Evolutionary conservation across 225 moss, liverwort and hornwort species (phyloP), one percentile per base, ranked within the genome.

Genomic region (Physcomitrium patens): DNA sequence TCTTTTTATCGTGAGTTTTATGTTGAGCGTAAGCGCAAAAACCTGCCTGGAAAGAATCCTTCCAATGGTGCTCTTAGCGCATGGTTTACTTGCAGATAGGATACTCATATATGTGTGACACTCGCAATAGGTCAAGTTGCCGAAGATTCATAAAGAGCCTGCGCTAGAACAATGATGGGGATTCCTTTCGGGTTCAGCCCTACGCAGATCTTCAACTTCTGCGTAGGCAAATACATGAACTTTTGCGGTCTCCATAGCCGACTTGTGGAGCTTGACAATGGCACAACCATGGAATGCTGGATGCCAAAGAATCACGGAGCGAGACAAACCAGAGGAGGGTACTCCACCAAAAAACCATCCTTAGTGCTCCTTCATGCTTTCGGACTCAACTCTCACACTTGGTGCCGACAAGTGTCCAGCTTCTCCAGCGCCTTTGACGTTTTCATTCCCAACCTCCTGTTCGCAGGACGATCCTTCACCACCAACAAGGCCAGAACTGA

Each of bases 321-420:
- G n/a, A 19, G 26, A 50, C 68, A 68, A 15, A 24, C 49, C 3
- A 52, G 31, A 6, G 46, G 8, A 11, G 8, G 12, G 5, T 1
- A 18, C 19, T 41, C 26, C 19, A 58, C 57, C 1, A 46, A 10
- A 31, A 88, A 85, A 45, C 88, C 85, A 14, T 14, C 82, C 14
- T 27, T 88, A 12, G 88, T 88, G 18, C 85, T 88, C n/a, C 76
- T 88, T 13, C 88, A 88, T 23, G 88, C 88, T 5, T 88, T 88
- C 26, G 88, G 88, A 1, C 69, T 85, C 10, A 82, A 80, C 70
- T 76, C 80, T 17, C 70, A 75, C 76, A 85, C 83, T 6, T 88
- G 88, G 88, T 75, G 76, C 43, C 76, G 85, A 51, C 88, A 88
- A 53, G 70, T 83, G 8, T 61, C 85, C 0, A 70, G 43, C 37